Evolutionary conservation across 1,139 yeast species (phyloP).

Genomic region (Arxiozyma telluris): DNA sequence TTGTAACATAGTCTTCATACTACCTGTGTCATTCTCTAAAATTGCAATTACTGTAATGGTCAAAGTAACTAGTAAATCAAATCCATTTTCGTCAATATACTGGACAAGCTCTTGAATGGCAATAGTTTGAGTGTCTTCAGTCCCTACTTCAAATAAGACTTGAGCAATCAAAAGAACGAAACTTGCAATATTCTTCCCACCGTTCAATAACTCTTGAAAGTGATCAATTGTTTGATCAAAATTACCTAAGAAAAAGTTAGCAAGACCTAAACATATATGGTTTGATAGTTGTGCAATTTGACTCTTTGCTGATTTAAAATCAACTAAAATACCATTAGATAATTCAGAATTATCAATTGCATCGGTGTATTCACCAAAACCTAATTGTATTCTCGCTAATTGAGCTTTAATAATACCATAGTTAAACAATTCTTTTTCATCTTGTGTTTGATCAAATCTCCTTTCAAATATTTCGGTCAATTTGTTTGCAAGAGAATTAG

Average conservation of each 20-base stretch:
- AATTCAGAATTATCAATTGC: constrained; percentile 58
- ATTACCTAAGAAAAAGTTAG: constrained; percentile 52
- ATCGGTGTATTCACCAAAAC: constrained; percentile 42
- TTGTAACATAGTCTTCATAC: constrained; percentile 53
- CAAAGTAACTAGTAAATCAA: constrained; percentile 55
- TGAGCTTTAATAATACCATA: constrained; percentile 59
- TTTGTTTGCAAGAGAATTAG: constrained; percentile 40
- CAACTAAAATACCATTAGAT: constrained; percentile 45
- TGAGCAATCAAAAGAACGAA: constrained; percentile 71
- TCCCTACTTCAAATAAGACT: constrained; percentile 64
- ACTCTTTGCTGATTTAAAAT: constrained; percentile 28
- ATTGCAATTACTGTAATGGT: constrained; percentile 77
- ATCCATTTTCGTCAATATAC: constrained; percentile 54
- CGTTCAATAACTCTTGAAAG: constrained; percentile 52
- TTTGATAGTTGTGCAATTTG: constrained; percentile 43
- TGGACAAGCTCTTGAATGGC: constrained; percentile 66
- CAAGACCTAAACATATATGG: constrained; percentile 59
- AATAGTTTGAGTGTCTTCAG: constrained; percentile 67
- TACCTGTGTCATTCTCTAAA: constrained; percentile 41
- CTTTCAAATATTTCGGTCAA: constrained; percentile 46
- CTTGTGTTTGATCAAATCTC: constrained; percentile 50
- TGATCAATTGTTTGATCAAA: constrained; percentile 59
- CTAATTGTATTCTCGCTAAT: constrained; percentile 61
- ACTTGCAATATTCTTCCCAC: constrained; percentile 47
- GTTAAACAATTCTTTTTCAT: constrained; percentile 38